phyloP scores from a whole-genome alignment of 352 stramenopile species.

The Phytophthora macrochlamydospora region DNA sequence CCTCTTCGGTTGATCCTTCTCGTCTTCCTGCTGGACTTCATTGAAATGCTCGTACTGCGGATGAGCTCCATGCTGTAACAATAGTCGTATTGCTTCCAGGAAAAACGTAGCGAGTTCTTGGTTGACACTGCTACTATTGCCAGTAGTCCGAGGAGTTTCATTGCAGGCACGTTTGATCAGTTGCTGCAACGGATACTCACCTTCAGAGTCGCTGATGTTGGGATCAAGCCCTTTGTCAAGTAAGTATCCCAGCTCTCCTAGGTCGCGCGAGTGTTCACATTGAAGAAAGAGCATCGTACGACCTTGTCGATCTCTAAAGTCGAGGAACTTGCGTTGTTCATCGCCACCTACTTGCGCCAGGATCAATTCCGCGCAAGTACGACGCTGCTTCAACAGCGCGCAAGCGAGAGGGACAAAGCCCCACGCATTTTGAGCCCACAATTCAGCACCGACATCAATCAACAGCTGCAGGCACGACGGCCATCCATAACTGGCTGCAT shows the following conservation, averaged over 20 bases:
- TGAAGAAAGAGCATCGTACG: constrained; percentile 86
- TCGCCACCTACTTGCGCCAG: constrained; percentile 52
- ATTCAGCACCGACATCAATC: constrained; percentile 54
- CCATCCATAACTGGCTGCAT: constrained; percentile 80
- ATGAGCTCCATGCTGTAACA: constrained; percentile 55
- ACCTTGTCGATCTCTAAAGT: constrained; percentile 76
- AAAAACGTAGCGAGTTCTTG: constrained; percentile 45
- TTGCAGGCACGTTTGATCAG: constrained; percentile 43
- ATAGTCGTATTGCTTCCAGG: constrained; percentile 46
- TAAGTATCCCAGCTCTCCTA: constrained; percentile 71
- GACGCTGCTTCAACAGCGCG: constrained; percentile 66
- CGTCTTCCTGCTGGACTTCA: constrained; percentile 15
- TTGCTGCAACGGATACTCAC: constrained; percentile 66
- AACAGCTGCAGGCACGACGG: constrained; percentile 67
- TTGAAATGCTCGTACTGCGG: constrained; percentile 53
- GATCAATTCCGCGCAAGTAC: constrained; percentile 65
- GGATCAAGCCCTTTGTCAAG: constrained; percentile 72
- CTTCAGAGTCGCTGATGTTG: constrained; percentile 67
- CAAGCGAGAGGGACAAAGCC: constrained; percentile 76
- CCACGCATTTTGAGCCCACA: constrained; percentile 79
- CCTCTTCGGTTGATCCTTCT: constrained; percentile 8
- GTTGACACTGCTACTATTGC: constrained; percentile 10
- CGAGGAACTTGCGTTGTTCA: constrained; percentile 57
- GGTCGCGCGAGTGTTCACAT: constrained; percentile 67
- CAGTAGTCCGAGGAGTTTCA: constrained; percentile 29